Conservation (phyloP, 352 stramenopile species). For the Pythium monospermum region DNA sequence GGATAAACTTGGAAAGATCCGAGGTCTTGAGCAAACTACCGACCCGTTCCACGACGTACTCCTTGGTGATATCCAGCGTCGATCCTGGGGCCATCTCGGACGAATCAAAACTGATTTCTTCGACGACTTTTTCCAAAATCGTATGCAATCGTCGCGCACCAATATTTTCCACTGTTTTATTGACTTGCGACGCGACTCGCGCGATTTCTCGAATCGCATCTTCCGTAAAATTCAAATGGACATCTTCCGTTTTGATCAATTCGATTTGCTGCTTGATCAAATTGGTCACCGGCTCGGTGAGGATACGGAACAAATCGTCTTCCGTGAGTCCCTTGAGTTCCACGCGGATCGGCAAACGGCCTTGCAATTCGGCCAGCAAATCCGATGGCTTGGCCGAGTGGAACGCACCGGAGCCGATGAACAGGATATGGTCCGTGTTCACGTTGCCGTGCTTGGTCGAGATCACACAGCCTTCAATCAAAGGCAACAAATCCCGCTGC, state of each 20-base stretch:
- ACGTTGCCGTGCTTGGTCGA: constrained; percentile 99
- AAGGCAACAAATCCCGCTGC: constrained; percentile 96
- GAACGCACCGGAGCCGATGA: constrained; percentile 97
- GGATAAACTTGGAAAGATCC: constrained; percentile 98
- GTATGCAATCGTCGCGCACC: constrained; percentile 97
- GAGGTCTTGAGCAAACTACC: constrained; percentile 93
- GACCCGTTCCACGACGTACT: constrained; percentile 92
- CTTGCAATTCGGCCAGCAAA: constrained; percentile 97
- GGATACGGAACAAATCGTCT: constrained; percentile 98
- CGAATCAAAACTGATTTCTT: constrained; percentile 98
- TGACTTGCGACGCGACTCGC: constrained; percentile 92
- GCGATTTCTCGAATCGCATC: constrained; percentile 97
- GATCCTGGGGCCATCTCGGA: constrained; percentile 84
- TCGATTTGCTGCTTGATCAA: constrained; percentile 97
- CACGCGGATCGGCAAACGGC: constrained; percentile 97
- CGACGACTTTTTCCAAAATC: constrained; percentile 97
- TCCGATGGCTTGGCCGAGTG: constrained; percentile 97
- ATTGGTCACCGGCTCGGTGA: constrained; percentile 99
- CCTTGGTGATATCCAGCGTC: constrained; percentile 91
- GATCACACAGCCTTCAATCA: constrained; percentile 98
- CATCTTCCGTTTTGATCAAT: constrained; percentile 96
- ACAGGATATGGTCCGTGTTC: constrained; percentile 99
- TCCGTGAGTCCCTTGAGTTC: constrained; percentile 98
- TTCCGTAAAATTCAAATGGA: constrained; percentile 95
- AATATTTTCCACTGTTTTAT: constrained; percentile 98